Evolutionary conservation across 1,284 basidiomycete genomes (phyloP).

Genomic region (Clitocybe nebularis): DNA sequence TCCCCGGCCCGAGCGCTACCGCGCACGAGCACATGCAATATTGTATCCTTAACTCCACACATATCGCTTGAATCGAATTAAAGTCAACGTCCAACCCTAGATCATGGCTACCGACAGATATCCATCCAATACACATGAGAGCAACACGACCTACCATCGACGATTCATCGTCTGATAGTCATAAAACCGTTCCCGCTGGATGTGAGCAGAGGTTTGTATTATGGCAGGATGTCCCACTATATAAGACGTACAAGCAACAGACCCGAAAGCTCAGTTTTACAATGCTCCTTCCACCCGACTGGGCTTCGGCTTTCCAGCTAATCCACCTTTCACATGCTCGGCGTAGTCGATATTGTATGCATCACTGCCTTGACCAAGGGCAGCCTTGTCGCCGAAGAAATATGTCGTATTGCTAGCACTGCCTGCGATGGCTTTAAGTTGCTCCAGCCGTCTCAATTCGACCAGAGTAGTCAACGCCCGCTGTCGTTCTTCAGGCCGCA

Average conservation of each 20-base stretch:
- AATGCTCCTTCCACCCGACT: neutral
- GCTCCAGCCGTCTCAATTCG: constrained; percentile 44
- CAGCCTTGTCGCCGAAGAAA: constrained; percentile 46
- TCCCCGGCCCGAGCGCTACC: too few relatives aligned
- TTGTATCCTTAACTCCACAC: too few relatives aligned
- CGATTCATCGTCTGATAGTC: neutral
- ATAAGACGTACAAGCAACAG: neutral
- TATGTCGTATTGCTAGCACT: constrained; percentile 49
- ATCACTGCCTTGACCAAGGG: constrained; percentile 31
- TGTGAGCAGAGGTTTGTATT: neutral
- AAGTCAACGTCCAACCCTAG: too few relatives aligned
- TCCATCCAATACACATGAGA: too few relatives aligned
- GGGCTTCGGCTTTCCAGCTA: neutral
- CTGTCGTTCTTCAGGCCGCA: constrained; percentile 28
- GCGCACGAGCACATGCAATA: too few relatives aligned
- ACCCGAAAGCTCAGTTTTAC: neutral
- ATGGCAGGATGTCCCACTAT: neutral
- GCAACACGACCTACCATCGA: too few relatives aligned
- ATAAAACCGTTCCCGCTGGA: neutral
- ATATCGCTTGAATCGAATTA: too few relatives aligned
- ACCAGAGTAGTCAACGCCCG: constrained; percentile 38
- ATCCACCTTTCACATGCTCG: constrained; percentile 39
- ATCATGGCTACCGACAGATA: too few relatives aligned
- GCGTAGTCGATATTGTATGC: constrained; percentile 44
- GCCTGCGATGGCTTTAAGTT: constrained; percentile 45